A percentile compares a stretch with the other conserved stretches of the same genome.
Conservation (phyloP, 2,329 filamentous ascomycete species). For the Phyllosticta paracitricarpa region DNA sequence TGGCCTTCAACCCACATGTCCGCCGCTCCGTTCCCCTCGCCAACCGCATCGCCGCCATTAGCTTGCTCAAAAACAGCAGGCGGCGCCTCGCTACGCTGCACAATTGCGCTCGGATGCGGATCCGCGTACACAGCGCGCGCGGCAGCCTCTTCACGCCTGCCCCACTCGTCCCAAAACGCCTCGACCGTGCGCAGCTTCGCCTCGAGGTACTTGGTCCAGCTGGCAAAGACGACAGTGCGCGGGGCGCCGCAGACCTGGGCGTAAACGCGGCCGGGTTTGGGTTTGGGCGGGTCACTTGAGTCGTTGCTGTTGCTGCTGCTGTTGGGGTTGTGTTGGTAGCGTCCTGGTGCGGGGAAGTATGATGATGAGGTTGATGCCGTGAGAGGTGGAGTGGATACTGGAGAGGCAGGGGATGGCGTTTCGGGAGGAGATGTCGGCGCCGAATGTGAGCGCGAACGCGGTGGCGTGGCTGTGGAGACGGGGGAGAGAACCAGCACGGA, state of each 20-base stretch:
- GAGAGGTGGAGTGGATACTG: background rate
- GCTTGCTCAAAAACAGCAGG: background rate
- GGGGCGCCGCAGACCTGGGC: background rate
- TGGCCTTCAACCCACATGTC: background rate
- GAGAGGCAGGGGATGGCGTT: background rate
- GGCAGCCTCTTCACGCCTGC: background rate
- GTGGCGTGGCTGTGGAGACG: background rate
- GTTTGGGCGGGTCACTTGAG: background rate
- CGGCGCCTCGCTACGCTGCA: no score
- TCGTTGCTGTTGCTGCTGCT: background rate
- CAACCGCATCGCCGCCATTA: background rate
- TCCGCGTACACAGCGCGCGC: background rate
- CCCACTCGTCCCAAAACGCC: background rate
- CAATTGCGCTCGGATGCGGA: background rate
- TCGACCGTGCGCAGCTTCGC: background rate
- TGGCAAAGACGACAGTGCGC: background rate
- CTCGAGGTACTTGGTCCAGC: background rate
- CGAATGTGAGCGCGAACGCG: background rate
- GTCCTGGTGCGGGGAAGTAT: background rate
- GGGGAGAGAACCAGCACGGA: background rate
- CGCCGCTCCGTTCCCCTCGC: background rate
- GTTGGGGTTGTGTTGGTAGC: background rate
- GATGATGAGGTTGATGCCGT: background rate
- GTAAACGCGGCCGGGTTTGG: background rate
- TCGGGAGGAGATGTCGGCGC: background rate